Percentiles rank a stretch among this genome's conserved stretches.
Evolutionary conservation across 768 basidiomycete species (phyloP).

Genomic region (Leccinum fibrillosum): DNA sequence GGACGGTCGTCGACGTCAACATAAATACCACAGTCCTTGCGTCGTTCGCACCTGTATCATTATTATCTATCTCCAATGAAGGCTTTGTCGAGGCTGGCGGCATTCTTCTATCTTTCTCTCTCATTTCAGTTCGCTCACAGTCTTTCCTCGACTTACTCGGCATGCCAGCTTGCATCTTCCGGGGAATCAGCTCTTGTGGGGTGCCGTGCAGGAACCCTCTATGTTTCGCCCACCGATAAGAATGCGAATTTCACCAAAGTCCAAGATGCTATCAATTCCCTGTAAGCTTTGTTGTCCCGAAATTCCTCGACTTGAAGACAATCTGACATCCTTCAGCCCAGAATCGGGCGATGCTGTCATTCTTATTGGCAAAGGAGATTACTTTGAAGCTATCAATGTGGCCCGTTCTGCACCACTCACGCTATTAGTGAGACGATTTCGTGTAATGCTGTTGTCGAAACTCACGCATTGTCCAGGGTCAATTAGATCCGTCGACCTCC

Average conservation of each 20-base stretch:
- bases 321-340: background rate
- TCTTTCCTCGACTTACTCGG: slow-evolving; percentile 45
- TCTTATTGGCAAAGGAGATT: background rate
- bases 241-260: slow-evolving; percentile 46
- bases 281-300: slow-evolving; percentile 39
- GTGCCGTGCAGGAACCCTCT: slow-evolving; percentile 58
- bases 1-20: too few relatives aligned
- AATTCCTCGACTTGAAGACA: background rate
- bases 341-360: background rate
- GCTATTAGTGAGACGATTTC: slow-evolving; percentile 40
- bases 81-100: background rate
- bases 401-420: slow-evolving; percentile 52
- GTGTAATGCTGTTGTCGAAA: background rate
- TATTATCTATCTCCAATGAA: slow-evolving; percentile 6
- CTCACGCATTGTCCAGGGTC: slow-evolving; percentile 37
- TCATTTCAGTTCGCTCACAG: slow-evolving; percentile 14
- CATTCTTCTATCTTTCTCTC: slow-evolving; percentile 3
- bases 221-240: slow-evolving; percentile 49
- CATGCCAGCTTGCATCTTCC: slow-evolving; percentile 50
- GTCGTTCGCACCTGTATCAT: background rate
- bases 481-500: slow-evolving; percentile 41
- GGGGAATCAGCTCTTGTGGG: slow-evolving; percentile 43
- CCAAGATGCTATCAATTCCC: slow-evolving; percentile 53
- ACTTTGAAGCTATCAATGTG: background rate
- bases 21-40: background rate